These are phyloP conservation scores for Centella asiatica DNA, from an alignment of 129 eudicot genomes.

Conservation along the genomic window DNA sequence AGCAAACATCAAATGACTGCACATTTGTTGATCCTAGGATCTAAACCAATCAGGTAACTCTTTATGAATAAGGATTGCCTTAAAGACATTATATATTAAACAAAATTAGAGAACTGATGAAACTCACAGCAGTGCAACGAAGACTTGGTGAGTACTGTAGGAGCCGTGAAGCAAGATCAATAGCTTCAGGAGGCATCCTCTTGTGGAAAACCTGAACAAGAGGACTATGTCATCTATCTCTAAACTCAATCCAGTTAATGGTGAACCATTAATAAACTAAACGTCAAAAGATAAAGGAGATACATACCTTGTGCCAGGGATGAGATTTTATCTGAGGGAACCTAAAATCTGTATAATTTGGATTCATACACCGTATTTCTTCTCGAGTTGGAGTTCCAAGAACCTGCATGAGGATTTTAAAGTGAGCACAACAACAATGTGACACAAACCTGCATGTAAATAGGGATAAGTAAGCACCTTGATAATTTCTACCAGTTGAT, in stretches of 20 bases:
- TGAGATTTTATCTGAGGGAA: slow-evolving; percentile 64
- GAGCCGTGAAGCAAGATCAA: slow-evolving; percentile 53
- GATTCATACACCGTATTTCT: slow-evolving; percentile 97
- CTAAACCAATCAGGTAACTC: no score
- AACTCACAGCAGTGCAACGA: slow-evolving; percentile 54
- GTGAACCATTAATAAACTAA: neutral
- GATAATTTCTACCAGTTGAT: slow-evolving; percentile 90
- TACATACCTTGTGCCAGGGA: slow-evolving; percentile 46
- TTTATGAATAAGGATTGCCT: neutral
- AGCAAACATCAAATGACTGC: no score
- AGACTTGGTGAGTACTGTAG: slow-evolving; percentile 54
- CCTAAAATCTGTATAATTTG: slow-evolving; percentile 80
- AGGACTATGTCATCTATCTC: slow-evolving; percentile 1
- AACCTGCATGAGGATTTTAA: slow-evolving; percentile 36
- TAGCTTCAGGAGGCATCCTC: slow-evolving; percentile 59
- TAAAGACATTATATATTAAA: neutral
- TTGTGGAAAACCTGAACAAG: slow-evolving; percentile 41
- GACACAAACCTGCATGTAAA: neutral
- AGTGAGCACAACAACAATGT: slow-evolving; percentile 4
- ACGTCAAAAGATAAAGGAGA: neutral
- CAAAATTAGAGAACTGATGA: neutral
- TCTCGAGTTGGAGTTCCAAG: slow-evolving; percentile 98
- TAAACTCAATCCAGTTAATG: neutral
- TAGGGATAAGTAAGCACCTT: slow-evolving; percentile 36
- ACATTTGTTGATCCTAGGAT: no score